Conservation (phyloP, 1,284 basidiomycete species). For the Moniliella sp. region DNA sequence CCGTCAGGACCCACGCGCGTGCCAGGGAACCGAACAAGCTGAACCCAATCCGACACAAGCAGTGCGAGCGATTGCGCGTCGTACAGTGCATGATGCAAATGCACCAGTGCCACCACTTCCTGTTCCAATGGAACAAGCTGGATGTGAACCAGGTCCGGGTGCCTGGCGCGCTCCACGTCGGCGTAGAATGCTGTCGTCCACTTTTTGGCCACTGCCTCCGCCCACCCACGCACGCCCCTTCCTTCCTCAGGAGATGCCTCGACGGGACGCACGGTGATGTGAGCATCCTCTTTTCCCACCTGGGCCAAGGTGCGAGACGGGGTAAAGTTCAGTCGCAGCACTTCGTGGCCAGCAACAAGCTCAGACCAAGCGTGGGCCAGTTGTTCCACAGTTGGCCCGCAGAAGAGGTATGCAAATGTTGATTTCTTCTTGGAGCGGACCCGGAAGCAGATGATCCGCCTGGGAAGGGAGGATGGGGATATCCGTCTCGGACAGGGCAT, state of each 20-base stretch:
- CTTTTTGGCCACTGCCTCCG: conserved; percentile 1
- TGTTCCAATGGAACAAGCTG: conserved; percentile 3
- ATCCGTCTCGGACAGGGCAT: not conserved
- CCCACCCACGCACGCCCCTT: conserved; percentile 1
- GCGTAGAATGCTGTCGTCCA: conserved; percentile 3
- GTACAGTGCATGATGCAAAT: conserved; percentile 24
- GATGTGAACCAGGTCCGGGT: not conserved
- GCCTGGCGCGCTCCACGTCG: not conserved
- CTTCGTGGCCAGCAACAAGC: too few species aligned
- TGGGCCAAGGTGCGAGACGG: too few species aligned
- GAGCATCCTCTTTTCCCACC: too few species aligned
- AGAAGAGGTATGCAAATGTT: too few species aligned
- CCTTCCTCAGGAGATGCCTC: conserved; percentile 4
- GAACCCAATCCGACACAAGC: conserved; percentile 16
- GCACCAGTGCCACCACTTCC: conserved; percentile 10
- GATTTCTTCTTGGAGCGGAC: too few species aligned
- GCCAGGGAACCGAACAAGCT: too few species aligned
- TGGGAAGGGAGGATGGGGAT: conserved; percentile 1
- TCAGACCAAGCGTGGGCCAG: too few species aligned
- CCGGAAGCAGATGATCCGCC: not conserved
- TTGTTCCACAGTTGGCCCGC: too few species aligned
- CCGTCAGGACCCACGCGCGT: too few species aligned
- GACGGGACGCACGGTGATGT: not conserved
- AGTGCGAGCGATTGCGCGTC: conserved; percentile 21
- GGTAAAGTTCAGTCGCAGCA: too few species aligned